Evolutionary conservation across 1,284 basidiomycete species (phyloP).

Genomic region (Kwoniella shivajii): DNA sequence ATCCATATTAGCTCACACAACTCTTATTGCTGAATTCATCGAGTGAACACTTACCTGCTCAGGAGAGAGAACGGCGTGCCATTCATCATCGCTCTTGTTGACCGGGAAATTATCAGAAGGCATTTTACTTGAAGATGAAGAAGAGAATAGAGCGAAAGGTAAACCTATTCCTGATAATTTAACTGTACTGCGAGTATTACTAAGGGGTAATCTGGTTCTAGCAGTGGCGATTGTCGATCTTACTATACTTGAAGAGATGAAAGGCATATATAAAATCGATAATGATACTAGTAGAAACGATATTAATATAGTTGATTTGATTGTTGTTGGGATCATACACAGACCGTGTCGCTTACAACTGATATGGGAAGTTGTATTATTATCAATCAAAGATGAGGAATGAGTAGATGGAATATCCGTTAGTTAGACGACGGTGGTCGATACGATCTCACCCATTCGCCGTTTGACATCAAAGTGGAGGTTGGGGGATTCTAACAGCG

Average conservation of each 20-base stretch:
- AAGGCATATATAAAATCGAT: conserved; percentile 22
- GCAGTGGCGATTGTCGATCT: conserved; percentile 17
- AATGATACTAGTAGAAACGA: background rate
- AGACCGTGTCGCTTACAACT: too few relatives aligned
- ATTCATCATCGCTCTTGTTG: conserved; percentile 76
- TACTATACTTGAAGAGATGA: conserved; percentile 18
- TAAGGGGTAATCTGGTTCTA: conserved; percentile 2
- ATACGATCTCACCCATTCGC: background rate
- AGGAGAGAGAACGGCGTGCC: conserved; percentile 76
- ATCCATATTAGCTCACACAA: background rate
- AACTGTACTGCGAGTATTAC: conserved; percentile 7
- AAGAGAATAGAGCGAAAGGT: conserved; percentile 36
- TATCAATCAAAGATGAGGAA: background rate
- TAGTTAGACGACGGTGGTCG: background rate
- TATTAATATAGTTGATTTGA: background rate
- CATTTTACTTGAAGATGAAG: conserved; percentile 13
- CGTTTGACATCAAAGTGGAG: conserved; percentile 1
- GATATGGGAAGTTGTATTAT: too few relatives aligned
- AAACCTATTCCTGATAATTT: conserved; percentile 27
- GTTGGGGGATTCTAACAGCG: background rate
- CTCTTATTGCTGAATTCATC: background rate
- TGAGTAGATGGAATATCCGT: background rate
- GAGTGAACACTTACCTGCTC: conserved; percentile 70
- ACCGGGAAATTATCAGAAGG: conserved; percentile 29
- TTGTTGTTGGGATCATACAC: background rate